Evolutionary conservation across 768 basidiomycete genomes (phyloP).

Genomic region (Boletus sp.): DNA sequence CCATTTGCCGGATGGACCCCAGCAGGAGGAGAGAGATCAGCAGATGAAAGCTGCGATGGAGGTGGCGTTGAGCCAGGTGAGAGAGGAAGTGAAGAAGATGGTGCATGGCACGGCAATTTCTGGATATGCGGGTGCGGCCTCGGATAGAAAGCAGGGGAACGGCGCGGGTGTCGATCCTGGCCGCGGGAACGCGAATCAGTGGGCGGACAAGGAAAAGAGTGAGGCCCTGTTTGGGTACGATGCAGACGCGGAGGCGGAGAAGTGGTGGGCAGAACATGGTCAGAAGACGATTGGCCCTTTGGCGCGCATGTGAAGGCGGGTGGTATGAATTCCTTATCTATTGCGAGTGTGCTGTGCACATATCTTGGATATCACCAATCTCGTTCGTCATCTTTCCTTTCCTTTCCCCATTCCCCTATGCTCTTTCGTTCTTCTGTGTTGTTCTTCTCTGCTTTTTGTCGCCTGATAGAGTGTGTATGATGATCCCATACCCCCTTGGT

Average conservation of each 20-base stretch:
- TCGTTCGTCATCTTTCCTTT: no score
- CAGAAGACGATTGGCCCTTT: conserved; percentile 10
- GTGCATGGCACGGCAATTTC: conserved; percentile 14
- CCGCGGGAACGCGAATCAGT: conserved; percentile 48
- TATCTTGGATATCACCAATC: no score
- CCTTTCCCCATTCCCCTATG: no score
- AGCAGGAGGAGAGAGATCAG: conserved; percentile 49
- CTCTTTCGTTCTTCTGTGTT: no score
- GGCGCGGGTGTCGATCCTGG: background rate
- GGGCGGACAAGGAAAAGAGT: conserved; percentile 57
- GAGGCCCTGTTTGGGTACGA: conserved; percentile 51
- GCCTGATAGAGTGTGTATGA: no score
- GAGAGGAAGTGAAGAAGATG: conserved; percentile 5
- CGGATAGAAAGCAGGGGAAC: background rate
- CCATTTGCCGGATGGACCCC: conserved; percentile 54
- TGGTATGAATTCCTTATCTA: no score
- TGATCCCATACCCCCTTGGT: no score
- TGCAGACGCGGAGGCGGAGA: conserved; percentile 48
- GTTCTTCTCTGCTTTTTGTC: no score
- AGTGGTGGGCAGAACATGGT: conserved; percentile 46
- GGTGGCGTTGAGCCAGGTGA: conserved; percentile 30
- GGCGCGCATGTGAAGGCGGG: conserved; percentile 10
- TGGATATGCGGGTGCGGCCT: background rate
- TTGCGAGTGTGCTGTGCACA: no score
- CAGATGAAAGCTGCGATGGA: conserved; percentile 52